These are phyloP conservation scores for Capsicum chinense DNA, from an alignment of 257 asterid genomes.

Conservation along the genomic window DNA sequence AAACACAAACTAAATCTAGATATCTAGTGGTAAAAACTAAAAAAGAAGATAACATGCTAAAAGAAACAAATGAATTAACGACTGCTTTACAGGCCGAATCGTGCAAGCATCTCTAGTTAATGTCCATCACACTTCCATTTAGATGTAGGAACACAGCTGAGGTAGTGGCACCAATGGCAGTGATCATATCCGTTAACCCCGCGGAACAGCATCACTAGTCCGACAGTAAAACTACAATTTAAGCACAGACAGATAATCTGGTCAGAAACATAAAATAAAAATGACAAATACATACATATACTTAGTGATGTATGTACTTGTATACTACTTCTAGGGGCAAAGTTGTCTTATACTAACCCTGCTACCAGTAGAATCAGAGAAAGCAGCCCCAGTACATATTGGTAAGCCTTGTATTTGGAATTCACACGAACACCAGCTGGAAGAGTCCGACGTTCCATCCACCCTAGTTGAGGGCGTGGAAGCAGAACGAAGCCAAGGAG, in stretches of 20 bases:
- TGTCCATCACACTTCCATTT: slow-evolving; percentile 67
- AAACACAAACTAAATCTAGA: neutral
- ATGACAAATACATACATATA: neutral
- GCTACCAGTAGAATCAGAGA: slow-evolving; percentile 62
- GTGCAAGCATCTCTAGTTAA: slow-evolving; percentile 3
- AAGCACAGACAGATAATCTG: neutral
- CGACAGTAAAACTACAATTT: slow-evolving; percentile 64
- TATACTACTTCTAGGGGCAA: neutral
- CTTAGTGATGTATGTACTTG: neutral
- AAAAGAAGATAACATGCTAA: slow-evolving; percentile 18
- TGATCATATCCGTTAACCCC: slow-evolving; percentile 70
- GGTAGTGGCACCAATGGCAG: slow-evolving; percentile 86
- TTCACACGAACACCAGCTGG: slow-evolving; percentile 56
- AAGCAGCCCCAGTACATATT: slow-evolving; percentile 60
- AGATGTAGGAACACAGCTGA: slow-evolving; percentile 78
- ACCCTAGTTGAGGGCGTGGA: slow-evolving; percentile 88
- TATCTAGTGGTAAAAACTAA: slow-evolving; percentile 22
- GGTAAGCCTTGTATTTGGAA: slow-evolving; percentile 74
- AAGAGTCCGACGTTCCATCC: slow-evolving; percentile 65
- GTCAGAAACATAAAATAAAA: neutral
- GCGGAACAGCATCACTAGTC: slow-evolving; percentile 70
- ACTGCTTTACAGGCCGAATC: neutral
- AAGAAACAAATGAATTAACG: slow-evolving; percentile 1
- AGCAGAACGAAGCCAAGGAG: slow-evolving; percentile 84
- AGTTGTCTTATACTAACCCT: slow-evolving; percentile 54